These are phyloP conservation scores for Cordyceps cateniannulata DNA, from an alignment of 2,329 filamentous ascomycete species.

Conservation along the genomic window DNA sequence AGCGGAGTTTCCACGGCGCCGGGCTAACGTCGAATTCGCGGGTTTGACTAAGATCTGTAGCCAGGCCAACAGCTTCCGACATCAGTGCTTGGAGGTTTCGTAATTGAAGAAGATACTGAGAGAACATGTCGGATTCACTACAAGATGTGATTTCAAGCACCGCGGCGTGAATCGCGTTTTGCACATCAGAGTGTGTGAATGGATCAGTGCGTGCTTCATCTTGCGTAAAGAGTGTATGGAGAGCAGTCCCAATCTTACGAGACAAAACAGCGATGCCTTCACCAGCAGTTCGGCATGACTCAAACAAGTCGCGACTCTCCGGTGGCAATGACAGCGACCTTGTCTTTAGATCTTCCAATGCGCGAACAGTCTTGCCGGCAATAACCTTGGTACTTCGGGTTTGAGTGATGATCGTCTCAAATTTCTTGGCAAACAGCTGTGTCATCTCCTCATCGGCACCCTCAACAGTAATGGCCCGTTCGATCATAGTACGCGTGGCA, in stretches of 20 bases:
- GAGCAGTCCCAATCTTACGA: constrained; percentile 58
- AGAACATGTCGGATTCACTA: constrained; percentile 63
- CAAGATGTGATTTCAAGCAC: constrained; percentile 40
- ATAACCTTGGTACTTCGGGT: constrained; percentile 80
- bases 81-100: constrained; percentile 58
- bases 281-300: constrained; percentile 59
- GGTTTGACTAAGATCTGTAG: constrained; percentile 63
- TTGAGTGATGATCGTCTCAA: constrained; percentile 66
- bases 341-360: constrained; percentile 69
- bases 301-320: constrained; percentile 63
- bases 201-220: constrained; percentile 67
- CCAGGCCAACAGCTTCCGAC: constrained; percentile 63
- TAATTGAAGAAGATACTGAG: constrained; percentile 60
- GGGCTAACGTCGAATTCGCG: constrained; percentile 71
- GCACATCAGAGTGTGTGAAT: constrained; percentile 60
- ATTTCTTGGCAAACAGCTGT: constrained; percentile 61
- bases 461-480: constrained; percentile 50
- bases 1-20: constrained; percentile 77
- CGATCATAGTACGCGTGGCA: constrained; percentile 58
- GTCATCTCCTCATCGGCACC: constrained; percentile 56
- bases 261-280: constrained; percentile 60
- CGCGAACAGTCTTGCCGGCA: constrained; percentile 68
- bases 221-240: constrained; percentile 56
- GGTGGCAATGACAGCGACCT: constrained; percentile 67
- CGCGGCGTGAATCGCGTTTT: constrained; percentile 54